Evolutionary conservation across 2,329 filamentous ascomycete species (phyloP), one percentile per base, ranked within the genome.

Genomic region (Chlorencoelia australis): DNA sequence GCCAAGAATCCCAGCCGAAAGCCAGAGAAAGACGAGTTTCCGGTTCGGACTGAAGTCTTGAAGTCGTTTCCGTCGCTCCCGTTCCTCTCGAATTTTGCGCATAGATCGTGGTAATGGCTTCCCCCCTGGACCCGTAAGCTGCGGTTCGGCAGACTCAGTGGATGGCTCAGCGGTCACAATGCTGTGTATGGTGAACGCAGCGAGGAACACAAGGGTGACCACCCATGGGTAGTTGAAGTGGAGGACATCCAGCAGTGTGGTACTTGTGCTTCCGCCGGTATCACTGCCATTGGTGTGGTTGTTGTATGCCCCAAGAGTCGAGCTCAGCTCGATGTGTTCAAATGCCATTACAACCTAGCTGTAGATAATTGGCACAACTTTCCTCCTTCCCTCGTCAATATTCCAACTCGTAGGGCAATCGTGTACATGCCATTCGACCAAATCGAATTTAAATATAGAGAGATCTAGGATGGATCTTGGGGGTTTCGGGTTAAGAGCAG

Each of bases 41-140:
- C 77, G 68, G 30, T 68, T 65, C n/a, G 66, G 70, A 43, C 78
- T 79, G 57, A 86, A 77, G 48, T 75, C 47, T 48, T 53, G 50
- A 55, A 58, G 49, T 50, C 46, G 57, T 45, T 64, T 63, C 42
- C 61, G 62, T 17, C 51, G 48, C 44, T 61, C 57, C 34, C 57
- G 57, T 42, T 64, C 59, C 50, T 66, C 65, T 45, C 64, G 64
- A 56, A 67, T 53, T 40, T 48, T 48, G 48, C 39, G 55, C 50
- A 52, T 59, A 53, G 51, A 47, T 8, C 42, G 49, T 25, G 86
- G 87, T 36, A 95, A 66, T 21, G 86, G 86, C 58, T 93, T 88
- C 48, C 88, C 89, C 38, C 85, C 88, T 1, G 88, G 87, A n/a
- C 88, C 88, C 35, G 70, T 77, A 59, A 66, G 15, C 67, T 70